Conservation (phyloP, 139 green algal genomes). For the Coelastrella sp. region DNA sequence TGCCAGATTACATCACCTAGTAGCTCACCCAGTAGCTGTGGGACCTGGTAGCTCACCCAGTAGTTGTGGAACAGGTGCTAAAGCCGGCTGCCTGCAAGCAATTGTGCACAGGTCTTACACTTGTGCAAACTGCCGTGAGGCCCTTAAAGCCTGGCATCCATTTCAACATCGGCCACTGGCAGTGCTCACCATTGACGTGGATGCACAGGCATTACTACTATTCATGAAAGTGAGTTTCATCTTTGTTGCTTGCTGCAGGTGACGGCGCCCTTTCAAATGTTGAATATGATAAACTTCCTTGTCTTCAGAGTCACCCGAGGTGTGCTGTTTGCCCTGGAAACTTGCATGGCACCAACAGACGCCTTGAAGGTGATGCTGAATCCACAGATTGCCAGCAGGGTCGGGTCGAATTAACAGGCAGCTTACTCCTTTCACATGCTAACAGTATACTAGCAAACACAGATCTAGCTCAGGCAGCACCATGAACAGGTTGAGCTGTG, state of each 20-base stretch:
- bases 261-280: slow-evolving; percentile 24
- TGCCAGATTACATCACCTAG: not conserved
- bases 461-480: too few species aligned
- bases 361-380: not conserved
- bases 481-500: too few species aligned
- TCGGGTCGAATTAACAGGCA: too few species aligned
- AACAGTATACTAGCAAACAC: too few species aligned
- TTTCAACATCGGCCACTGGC: too few species aligned
- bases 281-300: slow-evolving; percentile 47
- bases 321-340: slow-evolving; percentile 32
- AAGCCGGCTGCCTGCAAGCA: too few species aligned
- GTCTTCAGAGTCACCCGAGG: slow-evolving; percentile 30
- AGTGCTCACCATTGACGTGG: too few species aligned
- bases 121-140: too few species aligned
- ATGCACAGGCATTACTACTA: not conserved
- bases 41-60: not conserved
- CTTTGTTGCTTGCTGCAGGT: slow-evolving; percentile 13
- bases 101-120: too few species aligned
- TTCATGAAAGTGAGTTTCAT: not conserved
- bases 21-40: not conserved
- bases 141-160: too few species aligned
- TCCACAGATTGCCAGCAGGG: not conserved
- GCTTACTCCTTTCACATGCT: too few species aligned
- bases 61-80: too few species aligned
- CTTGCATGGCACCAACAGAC: not conserved